Percentiles rank a stretch among this genome's conserved stretches.
Conservation (phyloP, 345 rosid genomes). For the Hevea brasiliensis region DNA sequence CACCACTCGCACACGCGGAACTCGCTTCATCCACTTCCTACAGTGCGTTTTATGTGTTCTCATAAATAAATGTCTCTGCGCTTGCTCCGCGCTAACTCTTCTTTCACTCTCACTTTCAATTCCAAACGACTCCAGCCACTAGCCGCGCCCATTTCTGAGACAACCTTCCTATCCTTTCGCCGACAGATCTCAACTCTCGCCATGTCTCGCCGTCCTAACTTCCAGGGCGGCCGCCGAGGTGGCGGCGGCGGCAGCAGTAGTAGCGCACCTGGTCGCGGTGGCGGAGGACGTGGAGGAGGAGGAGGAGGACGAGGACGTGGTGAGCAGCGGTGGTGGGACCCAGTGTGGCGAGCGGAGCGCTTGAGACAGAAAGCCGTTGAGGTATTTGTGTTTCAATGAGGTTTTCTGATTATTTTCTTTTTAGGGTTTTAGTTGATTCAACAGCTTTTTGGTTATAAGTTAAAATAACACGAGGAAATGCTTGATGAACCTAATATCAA, state of each 20-base stretch:
- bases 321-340: conserved; percentile 99
- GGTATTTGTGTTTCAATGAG: conserved; percentile 34
- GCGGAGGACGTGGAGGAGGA: conserved; percentile 22
- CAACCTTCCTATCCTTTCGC: neutral
- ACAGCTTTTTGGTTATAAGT: neutral
- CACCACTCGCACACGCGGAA: too few relatives aligned
- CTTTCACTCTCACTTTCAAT: neutral
- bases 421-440: conserved; percentile 8
- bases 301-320: conserved; percentile 66
- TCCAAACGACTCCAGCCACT: neutral
- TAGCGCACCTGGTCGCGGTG: conserved; percentile 38
- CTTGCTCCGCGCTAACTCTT: neutral
- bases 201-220: conserved; percentile 35
- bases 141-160: neutral
- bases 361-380: conserved; percentile 70
- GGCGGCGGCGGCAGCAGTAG: conserved; percentile 25
- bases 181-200: conserved; percentile 11
- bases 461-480: too few relatives aligned
- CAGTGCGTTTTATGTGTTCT: neutral
- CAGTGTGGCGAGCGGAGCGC: conserved; percentile 96
- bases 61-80: conserved; percentile 10
- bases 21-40: too few relatives aligned
- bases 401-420: neutral
- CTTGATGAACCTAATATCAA: neutral
- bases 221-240: conserved; percentile 48